Conservation (phyloP, 495 filamentous ascomycete species). For the Tricharina praecox region DNA sequence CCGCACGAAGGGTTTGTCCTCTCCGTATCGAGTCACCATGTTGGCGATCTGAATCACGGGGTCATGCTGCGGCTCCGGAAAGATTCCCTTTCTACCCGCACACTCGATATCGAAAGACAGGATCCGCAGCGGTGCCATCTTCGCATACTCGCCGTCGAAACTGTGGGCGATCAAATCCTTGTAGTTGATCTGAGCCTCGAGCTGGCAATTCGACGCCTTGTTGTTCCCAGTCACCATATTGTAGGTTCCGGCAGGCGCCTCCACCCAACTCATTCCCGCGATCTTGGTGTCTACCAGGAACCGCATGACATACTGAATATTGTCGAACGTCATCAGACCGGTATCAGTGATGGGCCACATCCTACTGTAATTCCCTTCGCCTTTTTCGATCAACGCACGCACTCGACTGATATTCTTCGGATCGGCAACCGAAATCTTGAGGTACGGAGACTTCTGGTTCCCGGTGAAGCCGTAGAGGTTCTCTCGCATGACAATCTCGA, state of each 20-base stretch:
- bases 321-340: constrained; percentile 75
- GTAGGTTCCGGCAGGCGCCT: constrained; percentile 61
- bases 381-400: constrained; percentile 51
- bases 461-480: constrained; percentile 87
- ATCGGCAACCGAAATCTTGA: constrained; percentile 83
- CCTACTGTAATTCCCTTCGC: constrained; percentile 71
- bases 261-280: constrained; percentile 93
- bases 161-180: constrained; percentile 69
- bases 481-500: constrained; percentile 63
- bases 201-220: constrained; percentile 79
- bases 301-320: constrained; percentile 79
- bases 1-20: constrained; percentile 83
- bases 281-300: constrained; percentile 98
- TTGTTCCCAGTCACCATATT: constrained; percentile 40
- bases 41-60: constrained; percentile 98
- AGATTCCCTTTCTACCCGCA: constrained; percentile 90
- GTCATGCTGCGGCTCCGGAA: constrained; percentile 78
- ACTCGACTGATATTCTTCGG: constrained; percentile 62
- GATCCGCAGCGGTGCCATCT: constrained; percentile 88
- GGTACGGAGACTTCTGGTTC: constrained; percentile 74
- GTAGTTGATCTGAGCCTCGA: constrained; percentile 75
- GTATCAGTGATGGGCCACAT: constrained; percentile 62
- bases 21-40: constrained; percentile 89
- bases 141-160: constrained; percentile 89
- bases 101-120: constrained; percentile 98